These are phyloP conservation scores for Euptelea pleiosperma DNA, from an alignment of 164 flowering plant species.

Conservation along the genomic window DNA sequence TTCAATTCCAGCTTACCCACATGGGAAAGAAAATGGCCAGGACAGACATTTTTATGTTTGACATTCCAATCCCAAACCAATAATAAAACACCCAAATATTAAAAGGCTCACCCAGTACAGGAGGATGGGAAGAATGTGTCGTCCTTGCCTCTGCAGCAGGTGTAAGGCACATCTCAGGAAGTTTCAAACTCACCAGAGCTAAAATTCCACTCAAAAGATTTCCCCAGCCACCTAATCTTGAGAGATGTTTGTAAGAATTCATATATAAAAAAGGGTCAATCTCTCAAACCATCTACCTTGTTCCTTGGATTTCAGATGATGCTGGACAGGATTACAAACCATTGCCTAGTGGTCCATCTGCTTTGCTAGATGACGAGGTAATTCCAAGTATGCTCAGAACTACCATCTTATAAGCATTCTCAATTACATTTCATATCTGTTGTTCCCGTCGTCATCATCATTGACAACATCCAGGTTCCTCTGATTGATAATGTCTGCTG, in stretches of 20 bases:
- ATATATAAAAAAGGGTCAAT: background rate
- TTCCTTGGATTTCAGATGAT: conserved; percentile 33
- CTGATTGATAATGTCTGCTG: conserved; percentile 45
- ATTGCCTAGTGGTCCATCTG: conserved; percentile 41
- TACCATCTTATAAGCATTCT: background rate
- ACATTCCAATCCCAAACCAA: background rate
- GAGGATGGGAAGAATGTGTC: background rate
- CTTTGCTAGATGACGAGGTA: conserved; percentile 35
- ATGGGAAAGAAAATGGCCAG: too few relatives aligned
- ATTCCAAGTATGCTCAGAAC: conserved; percentile 6
- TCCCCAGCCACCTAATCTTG: background rate
- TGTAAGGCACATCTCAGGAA: too few relatives aligned
- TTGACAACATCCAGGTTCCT: conserved; percentile 42
- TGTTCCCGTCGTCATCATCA: background rate
- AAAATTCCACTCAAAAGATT: too few relatives aligned
- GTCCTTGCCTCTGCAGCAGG: background rate
- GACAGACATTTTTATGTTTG: background rate
- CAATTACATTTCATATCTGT: background rate
- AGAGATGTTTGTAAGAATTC: background rate
- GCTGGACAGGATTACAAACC: conserved; percentile 37
- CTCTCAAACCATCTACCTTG: background rate
- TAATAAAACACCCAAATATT: background rate
- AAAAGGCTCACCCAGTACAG: background rate
- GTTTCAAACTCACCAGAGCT: too few relatives aligned
- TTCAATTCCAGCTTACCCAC: too few relatives aligned